These are phyloP conservation scores for Golubevia sp. DNA, from an alignment of 1,284 basidiomycete genomes.

Conservation along the genomic window DNA sequence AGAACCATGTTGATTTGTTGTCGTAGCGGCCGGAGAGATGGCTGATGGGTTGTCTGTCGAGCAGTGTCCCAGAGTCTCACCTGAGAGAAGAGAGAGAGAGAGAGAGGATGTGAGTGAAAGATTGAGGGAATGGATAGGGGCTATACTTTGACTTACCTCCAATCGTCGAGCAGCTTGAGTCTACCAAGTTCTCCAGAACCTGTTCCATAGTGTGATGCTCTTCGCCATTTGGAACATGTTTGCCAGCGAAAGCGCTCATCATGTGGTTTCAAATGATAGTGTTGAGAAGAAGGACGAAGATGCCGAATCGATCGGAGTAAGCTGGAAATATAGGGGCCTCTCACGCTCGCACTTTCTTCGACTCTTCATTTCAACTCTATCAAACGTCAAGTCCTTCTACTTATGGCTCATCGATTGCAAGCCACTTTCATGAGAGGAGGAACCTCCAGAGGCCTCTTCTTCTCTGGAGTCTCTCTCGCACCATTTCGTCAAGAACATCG, in stretches of 20 bases:
- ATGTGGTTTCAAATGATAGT: no score
- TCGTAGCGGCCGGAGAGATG: background rate
- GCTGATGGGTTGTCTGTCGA: background rate
- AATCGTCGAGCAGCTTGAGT: no score
- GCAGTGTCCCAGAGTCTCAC: background rate
- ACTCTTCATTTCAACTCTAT: no score
- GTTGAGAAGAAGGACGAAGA: no score
- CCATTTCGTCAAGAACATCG: conserved; percentile 52
- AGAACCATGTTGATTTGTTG: background rate
- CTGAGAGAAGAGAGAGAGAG: background rate
- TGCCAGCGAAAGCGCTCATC: background rate
- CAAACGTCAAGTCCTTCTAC: no score
- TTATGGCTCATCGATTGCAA: no score
- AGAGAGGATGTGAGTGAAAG: background rate
- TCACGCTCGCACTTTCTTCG: no score
- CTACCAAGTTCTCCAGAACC: background rate
- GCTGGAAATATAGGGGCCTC: no score
- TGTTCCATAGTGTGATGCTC: background rate
- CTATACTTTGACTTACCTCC: no score
- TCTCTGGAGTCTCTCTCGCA: conserved; percentile 66
- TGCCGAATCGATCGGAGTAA: no score
- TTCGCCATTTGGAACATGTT: background rate
- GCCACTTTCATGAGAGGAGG: conserved; percentile 67
- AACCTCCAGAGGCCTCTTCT: conserved; percentile 77
- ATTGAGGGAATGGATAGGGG: background rate